These are phyloP conservation scores for Fusarium stilboides DNA, from an alignment of 2,329 filamentous ascomycete genomes.

Conservation along the genomic window DNA sequence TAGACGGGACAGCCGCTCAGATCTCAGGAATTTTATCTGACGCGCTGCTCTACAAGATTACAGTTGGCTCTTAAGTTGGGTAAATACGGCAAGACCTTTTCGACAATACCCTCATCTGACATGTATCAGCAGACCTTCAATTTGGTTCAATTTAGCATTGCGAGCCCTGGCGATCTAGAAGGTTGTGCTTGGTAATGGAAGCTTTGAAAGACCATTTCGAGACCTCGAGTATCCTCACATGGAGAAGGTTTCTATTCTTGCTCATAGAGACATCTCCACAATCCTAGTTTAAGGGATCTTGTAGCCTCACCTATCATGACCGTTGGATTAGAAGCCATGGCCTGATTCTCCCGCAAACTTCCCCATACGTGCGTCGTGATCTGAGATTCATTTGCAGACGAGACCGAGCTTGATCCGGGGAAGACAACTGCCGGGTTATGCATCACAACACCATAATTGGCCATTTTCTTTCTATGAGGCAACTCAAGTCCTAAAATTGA, in stretches of 20 bases:
- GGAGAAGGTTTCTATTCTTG: background rate
- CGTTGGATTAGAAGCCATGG: background rate
- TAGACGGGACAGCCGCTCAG: slow-evolving; percentile 13
- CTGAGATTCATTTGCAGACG: slow-evolving; percentile 1
- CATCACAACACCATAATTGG: background rate
- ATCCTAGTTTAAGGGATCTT: background rate
- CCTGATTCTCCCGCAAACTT: slow-evolving; percentile 3
- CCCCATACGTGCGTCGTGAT: slow-evolving; percentile 23
- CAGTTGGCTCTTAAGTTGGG: background rate
- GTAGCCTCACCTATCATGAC: slow-evolving; percentile 12
- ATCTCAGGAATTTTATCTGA: background rate
- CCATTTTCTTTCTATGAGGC: background rate
- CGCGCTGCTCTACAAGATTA: background rate
- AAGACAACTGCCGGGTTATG: background rate
- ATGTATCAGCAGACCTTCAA: slow-evolving; percentile 1
- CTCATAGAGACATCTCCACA: background rate
- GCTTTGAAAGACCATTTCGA: background rate
- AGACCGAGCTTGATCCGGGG: slow-evolving; percentile 2
- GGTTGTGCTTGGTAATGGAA: background rate
- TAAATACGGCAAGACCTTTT: slow-evolving; percentile 4
- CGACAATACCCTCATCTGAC: slow-evolving; percentile 7
- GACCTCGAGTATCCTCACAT: background rate
- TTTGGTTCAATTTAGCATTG: background rate
- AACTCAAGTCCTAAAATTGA: slow-evolving; percentile 10
- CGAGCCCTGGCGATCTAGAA: slow-evolving; percentile 2